phyloP scores from a whole-genome alignment of 2,329 filamentous ascomycete genomes.

The Pochonia chlamydosporia region DNA sequence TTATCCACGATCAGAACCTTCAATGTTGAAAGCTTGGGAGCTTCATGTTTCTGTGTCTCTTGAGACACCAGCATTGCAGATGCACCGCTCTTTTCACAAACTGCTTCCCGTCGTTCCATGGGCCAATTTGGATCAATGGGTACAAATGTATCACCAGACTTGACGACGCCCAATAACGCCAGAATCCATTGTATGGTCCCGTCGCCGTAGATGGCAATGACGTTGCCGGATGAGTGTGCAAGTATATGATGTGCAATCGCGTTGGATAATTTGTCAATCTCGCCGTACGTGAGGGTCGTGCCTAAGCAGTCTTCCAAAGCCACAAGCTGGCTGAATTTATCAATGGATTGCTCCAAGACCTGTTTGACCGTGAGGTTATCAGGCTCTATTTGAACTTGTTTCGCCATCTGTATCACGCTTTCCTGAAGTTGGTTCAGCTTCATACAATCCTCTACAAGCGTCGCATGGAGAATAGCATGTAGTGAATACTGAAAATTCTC shows the following conservation, averaged over 20 bases:
- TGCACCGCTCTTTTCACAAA: conserved; percentile 1
- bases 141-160: conserved; percentile 4
- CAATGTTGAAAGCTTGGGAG: neutral
- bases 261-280: neutral
- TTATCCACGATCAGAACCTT: neutral
- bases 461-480: neutral
- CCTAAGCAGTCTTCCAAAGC: conserved; percentile 1
- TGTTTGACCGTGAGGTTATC: neutral
- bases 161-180: conserved; percentile 3
- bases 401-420: neutral
- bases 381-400: neutral
- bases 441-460: conserved; percentile 1
- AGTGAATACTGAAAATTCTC: neutral
- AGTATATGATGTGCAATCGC: neutral
- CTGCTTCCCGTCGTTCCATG: neutral
- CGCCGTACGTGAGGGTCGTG: neutral
- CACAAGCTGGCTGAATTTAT: neutral
- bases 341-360: neutral
- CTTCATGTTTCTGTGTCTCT: neutral
- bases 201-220: conserved; percentile 5
- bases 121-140: conserved; percentile 8
- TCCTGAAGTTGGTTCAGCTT: neutral
- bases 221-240: neutral
- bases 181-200: conserved; percentile 7
- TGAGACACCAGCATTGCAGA: neutral